Evolutionary conservation across 352 stramenopile species (phyloP).

Genomic region (Peronosclerospora sorghi): DNA sequence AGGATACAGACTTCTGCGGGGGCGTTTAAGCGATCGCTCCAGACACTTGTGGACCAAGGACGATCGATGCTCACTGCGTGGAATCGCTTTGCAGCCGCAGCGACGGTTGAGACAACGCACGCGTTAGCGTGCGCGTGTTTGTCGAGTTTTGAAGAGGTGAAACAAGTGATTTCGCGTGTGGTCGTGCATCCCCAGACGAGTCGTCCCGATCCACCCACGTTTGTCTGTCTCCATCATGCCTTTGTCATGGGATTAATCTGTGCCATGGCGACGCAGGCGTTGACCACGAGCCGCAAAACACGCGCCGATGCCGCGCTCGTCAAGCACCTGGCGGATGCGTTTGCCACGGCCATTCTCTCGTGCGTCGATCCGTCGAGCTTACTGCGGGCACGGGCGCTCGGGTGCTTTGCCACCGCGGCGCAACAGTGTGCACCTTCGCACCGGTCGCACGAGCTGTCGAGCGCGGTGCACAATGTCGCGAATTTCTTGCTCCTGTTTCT

Average conservation of each 20-base stretch:
- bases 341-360: constrained; percentile 61
- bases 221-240: constrained; percentile 73
- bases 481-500: constrained; percentile 77
- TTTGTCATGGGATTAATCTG: constrained; percentile 72
- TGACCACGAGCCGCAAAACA: constrained; percentile 51
- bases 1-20: constrained; percentile 13
- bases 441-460: constrained; percentile 44
- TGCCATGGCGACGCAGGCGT: constrained; percentile 63
- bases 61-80: constrained; percentile 60
- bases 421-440: constrained; percentile 33
- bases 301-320: constrained; percentile 47
- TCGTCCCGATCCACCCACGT: constrained; percentile 41
- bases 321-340: constrained; percentile 60
- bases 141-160: constrained; percentile 71
- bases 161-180: constrained; percentile 58
- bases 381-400: constrained; percentile 39
- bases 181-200: constrained; percentile 34
- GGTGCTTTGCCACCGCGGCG: constrained; percentile 43
- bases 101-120: constrained; percentile 41
- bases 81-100: constrained; percentile 52
- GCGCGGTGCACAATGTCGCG: constrained; percentile 53
- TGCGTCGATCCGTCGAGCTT: constrained; percentile 59
- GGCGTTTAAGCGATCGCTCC: constrained; percentile 41
- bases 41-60: constrained; percentile 54
- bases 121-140: constrained; percentile 52